Evolutionary conservation across 2,329 filamentous ascomycete species (phyloP).

Genomic region (Leptosphaerulina australis): DNA sequence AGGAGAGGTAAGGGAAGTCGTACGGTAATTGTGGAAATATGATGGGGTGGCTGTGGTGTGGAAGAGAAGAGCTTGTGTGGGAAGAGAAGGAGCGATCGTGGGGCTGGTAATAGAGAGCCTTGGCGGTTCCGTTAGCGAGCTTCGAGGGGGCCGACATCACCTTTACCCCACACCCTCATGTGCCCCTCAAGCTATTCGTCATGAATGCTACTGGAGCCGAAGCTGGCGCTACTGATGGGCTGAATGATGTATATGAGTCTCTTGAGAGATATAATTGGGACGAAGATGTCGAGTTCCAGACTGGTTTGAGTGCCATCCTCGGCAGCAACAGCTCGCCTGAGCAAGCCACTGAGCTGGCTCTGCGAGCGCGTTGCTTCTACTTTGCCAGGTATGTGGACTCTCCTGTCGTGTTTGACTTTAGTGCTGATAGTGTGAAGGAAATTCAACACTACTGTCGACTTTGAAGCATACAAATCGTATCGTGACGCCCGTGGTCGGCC

Average conservation of each 20-base stretch:
- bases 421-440: constrained; percentile 38
- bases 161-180: constrained; percentile 33
- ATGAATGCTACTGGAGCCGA: constrained; percentile 16
- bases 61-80: constrained; percentile 24
- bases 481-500: constrained; percentile 46
- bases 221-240: constrained; percentile 27
- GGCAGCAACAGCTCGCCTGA: constrained; percentile 62
- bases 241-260: constrained; percentile 59
- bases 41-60: constrained; percentile 23
- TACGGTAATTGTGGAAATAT: constrained; percentile 22
- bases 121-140: constrained; percentile 26
- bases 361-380: constrained; percentile 74
- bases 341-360: constrained; percentile 62
- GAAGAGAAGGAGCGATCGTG: constrained; percentile 25
- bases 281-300: constrained; percentile 71
- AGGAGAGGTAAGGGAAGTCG: constrained; percentile 29
- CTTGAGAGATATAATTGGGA: constrained; percentile 72
- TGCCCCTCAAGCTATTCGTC: constrained; percentile 11
- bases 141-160: constrained; percentile 13
- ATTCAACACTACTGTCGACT: constrained; percentile 63
- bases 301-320: constrained; percentile 69
- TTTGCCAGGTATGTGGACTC: constrained; percentile 56
- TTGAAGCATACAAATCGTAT: constrained; percentile 71
- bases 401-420: background rate
- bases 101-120: constrained; percentile 26